Evolutionary conservation across 495 filamentous ascomycete genomes (phyloP), one percentile per base, ranked within the genome.

Genomic region (Tirmania nivea): DNA sequence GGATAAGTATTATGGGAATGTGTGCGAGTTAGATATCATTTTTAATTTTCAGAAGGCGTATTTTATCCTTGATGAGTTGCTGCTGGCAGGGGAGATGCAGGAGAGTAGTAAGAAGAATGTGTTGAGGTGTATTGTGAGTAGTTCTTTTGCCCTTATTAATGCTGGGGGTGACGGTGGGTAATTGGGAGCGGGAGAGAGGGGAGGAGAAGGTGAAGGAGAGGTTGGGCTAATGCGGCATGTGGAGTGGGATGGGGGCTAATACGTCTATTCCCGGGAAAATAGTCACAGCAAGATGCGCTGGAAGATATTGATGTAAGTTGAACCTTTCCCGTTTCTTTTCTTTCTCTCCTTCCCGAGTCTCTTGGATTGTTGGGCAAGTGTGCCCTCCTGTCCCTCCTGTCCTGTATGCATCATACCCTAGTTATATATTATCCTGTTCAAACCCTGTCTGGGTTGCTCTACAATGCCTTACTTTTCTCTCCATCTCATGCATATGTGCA

Each of bases 1-100:
- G 90, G 90, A 99, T 75, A 99, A 96, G 67, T 99, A 96, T 74
- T 99, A 99, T 66, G 90, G 90, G 67, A 99, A 99, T 69, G 90
- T 99, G 55, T 99, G 90, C 78, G 92, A 99, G 72, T 73, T 97
- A 59, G 90, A 97, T 63, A 90, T 97, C 65, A 94, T 96, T 63
- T 99, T 99, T 76, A 96, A 96, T 68, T 96, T 96, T 68, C 90
- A 95, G 66, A 96, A 96, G 71, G 90, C 92, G 53, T 99, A 99
- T 68, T 95, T 92, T 68, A 96, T 99, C 61, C 75, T 99, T 20
- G 90, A 99, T 63, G 90, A 99, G 73, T 75, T 99, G 50, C 74
- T 99, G 60, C 67, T 99, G 56, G 90, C 92, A 2, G 90, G 90
- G 37, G 90, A 99, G 67, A 81, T 99, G 72, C 92, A 99, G 70